Conservation (phyloP, 1,139 yeast genomes). For the Trichomonascaceae sp. region DNA sequence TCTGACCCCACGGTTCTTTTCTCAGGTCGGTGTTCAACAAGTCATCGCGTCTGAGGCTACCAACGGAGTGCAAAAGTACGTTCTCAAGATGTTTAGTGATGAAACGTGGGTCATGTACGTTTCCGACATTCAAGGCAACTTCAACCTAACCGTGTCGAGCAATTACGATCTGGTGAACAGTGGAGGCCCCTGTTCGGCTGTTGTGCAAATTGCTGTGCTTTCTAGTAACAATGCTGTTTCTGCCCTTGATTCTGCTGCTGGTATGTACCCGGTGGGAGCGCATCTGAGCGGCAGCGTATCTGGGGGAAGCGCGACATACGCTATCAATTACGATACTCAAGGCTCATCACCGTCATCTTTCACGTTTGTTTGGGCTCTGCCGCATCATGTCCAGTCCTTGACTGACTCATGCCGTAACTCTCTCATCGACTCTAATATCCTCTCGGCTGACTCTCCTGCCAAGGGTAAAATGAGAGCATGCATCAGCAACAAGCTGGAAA, state of each 20-base stretch:
- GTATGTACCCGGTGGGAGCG: slow-evolving; percentile 38
- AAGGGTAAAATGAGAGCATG: slow-evolving; percentile 58
- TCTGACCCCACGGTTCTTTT: slow-evolving; percentile 39
- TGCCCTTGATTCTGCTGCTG: slow-evolving; percentile 46
- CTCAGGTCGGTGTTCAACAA: slow-evolving; percentile 39
- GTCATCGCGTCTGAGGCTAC: slow-evolving; percentile 29
- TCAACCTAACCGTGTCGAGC: slow-evolving; percentile 29
- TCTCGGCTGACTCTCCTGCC: slow-evolving; percentile 35
- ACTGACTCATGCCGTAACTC: slow-evolving; percentile 25
- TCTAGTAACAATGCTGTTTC: slow-evolving; percentile 25
- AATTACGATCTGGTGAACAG: slow-evolving; percentile 33
- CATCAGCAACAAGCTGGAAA: slow-evolving; percentile 35
- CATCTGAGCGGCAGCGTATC: slow-evolving; percentile 27
- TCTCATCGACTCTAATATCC: slow-evolving; percentile 36
- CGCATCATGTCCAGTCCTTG: slow-evolving; percentile 54
- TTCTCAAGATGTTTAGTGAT: slow-evolving; percentile 37
- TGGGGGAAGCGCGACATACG: slow-evolving; percentile 34
- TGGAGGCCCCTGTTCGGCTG: slow-evolving; percentile 37
- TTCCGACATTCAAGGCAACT: slow-evolving; percentile 32
- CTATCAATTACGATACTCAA: slow-evolving; percentile 37
- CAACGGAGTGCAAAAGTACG: slow-evolving; percentile 37
- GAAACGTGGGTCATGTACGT: slow-evolving; percentile 50
- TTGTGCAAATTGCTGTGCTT: slow-evolving; percentile 49
- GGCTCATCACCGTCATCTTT: slow-evolving; percentile 42
- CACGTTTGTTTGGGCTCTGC: slow-evolving; percentile 52